Percentiles rank a stretch among this genome's conserved stretches.
phyloP scores from a whole-genome alignment of 768 basidiomycete species.

The Cytidiella melzeri region DNA sequence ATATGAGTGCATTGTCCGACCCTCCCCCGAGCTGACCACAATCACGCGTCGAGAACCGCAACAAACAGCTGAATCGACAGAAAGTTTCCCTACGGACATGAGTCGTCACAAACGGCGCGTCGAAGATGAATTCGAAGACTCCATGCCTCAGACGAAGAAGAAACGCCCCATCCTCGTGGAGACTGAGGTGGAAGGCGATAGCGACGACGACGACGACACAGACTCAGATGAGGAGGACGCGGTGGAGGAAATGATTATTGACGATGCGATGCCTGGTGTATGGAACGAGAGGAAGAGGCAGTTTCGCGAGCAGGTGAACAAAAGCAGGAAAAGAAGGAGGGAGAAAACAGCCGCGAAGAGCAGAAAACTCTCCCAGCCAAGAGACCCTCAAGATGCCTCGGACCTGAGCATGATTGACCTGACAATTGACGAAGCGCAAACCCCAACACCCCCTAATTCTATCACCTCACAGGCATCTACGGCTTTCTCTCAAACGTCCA shows the following conservation, averaged over 20 bases:
- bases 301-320: background rate
- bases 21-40: conserved; percentile 19
- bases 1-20: conserved; percentile 59
- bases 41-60: conserved; percentile 19
- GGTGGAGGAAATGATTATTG: conserved; percentile 46
- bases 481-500: background rate
- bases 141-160: conserved; percentile 5
- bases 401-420: conserved; percentile 12
- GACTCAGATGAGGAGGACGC: conserved; percentile 34
- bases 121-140: conserved; percentile 4
- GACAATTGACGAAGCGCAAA: background rate
- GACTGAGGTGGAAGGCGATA: conserved; percentile 13
- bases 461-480: background rate
- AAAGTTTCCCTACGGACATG: background rate
- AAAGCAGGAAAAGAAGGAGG: background rate
- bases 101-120: background rate
- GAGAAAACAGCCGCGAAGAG: background rate
- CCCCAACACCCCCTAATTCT: background rate
- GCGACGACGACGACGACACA: conserved; percentile 28
- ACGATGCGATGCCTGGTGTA: conserved; percentile 12
- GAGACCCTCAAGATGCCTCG: background rate
- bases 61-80: background rate
- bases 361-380: background rate
- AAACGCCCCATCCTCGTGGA: background rate
- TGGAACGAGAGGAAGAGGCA: background rate